Conservation (phyloP, 345 rosid genomes). For the Salix suchowensis region DNA sequence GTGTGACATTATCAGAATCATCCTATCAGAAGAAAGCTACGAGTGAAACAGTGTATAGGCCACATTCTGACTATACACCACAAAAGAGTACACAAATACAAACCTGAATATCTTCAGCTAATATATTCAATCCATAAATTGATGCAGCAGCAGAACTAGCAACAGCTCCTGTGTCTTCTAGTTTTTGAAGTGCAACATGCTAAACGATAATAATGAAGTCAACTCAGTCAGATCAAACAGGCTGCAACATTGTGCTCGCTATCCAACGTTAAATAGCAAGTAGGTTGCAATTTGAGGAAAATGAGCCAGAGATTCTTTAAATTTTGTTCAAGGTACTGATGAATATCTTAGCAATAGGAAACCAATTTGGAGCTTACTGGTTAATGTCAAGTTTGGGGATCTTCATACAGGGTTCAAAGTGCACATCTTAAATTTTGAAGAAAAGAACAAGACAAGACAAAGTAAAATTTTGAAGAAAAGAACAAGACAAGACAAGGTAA, state of each 20-base stretch:
- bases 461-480: too few species aligned
- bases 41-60: background rate
- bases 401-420: too few species aligned
- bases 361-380: too few species aligned
- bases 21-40: slow-evolving; percentile 42
- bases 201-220: slow-evolving; percentile 18
- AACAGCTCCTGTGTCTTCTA: slow-evolving; percentile 80
- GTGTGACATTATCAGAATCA: slow-evolving; percentile 79
- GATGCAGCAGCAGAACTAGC: slow-evolving; percentile 82
- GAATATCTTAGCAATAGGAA: too few species aligned
- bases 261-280: background rate
- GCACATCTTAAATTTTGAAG: too few species aligned
- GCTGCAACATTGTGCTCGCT: background rate
- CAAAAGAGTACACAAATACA: slow-evolving; percentile 11
- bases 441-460: too few species aligned
- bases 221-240: slow-evolving; percentile 5
- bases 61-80: background rate
- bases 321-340: too few species aligned
- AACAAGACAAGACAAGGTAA: too few species aligned
- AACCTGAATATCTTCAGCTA: slow-evolving; percentile 94
- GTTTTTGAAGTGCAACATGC: slow-evolving; percentile 63
- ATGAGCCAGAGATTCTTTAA: too few species aligned
- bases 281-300: too few species aligned
- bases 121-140: slow-evolving; percentile 79
- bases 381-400: too few species aligned